These are phyloP conservation scores for Talaromyces amestolkiae DNA, from an alignment of 2,329 filamentous ascomycete species.

Conservation along the genomic window DNA sequence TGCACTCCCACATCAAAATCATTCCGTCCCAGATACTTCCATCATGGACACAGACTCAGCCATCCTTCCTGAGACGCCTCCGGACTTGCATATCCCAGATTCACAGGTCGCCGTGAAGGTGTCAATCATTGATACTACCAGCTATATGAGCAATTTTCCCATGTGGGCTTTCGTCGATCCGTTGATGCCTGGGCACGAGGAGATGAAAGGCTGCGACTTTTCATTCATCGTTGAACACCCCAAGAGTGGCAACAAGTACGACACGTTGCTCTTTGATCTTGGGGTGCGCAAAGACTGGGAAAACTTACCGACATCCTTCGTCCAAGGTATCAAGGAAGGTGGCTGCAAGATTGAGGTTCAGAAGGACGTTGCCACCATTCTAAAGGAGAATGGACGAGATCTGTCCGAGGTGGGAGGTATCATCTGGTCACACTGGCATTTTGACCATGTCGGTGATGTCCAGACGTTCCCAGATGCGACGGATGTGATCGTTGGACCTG, in stretches of 20 bases:
- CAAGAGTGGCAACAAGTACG: slow-evolving; percentile 22
- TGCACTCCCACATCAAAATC: no score
- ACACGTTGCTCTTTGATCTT: slow-evolving; percentile 36
- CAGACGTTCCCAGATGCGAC: slow-evolving; percentile 45
- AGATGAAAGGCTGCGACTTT: no score
- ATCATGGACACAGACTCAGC: neutral
- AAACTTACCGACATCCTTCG: slow-evolving; percentile 15
- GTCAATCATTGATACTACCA: slow-evolving; percentile 34
- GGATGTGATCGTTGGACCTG: slow-evolving; percentile 48
- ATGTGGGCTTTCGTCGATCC: no score
- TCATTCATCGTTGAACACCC: slow-evolving; percentile 50
- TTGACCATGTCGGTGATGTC: slow-evolving; percentile 46
- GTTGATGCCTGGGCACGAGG: no score
- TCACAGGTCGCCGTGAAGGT: slow-evolving; percentile 32
- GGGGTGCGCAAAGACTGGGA: slow-evolving; percentile 29
- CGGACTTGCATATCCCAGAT: slow-evolving; percentile 24
- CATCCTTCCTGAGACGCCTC: neutral
- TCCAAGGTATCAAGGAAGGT: neutral
- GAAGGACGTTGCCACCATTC: slow-evolving; percentile 23
- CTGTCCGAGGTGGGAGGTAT: slow-evolving; percentile 10
- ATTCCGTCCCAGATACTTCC: no score
- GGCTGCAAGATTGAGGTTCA: slow-evolving; percentile 15
- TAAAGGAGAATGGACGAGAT: slow-evolving; percentile 18
- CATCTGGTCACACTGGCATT: slow-evolving; percentile 33
- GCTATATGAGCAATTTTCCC: slow-evolving; percentile 1